These are phyloP conservation scores for Cystobasidium pallidum DNA, from an alignment of 1,284 basidiomycete genomes.

Conservation along the genomic window DNA sequence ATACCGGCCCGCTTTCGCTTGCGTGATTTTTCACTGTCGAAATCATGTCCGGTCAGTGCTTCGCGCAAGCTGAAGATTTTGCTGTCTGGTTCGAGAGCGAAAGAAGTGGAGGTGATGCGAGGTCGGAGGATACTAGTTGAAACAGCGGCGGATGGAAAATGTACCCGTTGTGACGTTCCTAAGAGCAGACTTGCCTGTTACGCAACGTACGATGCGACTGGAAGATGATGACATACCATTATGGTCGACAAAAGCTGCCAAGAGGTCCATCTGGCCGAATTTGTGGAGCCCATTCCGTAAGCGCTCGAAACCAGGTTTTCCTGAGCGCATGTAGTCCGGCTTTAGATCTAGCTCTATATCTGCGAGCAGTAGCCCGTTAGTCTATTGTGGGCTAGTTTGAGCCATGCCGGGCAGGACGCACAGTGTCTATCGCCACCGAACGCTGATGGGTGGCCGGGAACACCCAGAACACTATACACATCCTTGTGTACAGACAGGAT, in stretches of 20 bases:
- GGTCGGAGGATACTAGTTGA: background rate
- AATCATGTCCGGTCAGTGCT: background rate
- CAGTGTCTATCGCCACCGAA: conserved; percentile 22
- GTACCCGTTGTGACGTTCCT: background rate
- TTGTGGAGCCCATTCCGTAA: conserved; percentile 1
- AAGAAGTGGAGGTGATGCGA: background rate
- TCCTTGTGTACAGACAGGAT: conserved; percentile 22
- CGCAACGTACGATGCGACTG: background rate
- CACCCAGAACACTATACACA: conserved; percentile 21
- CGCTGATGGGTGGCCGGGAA: conserved; percentile 5
- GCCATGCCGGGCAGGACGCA: background rate
- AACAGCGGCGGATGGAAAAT: background rate
- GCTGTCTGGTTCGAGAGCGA: background rate
- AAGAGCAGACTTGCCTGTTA: background rate
- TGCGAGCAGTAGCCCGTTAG: background rate
- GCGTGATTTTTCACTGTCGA: background rate
- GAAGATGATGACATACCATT: conserved; percentile 14
- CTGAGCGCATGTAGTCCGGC: conserved; percentile 33
- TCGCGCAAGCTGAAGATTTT: background rate
- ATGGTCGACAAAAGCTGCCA: conserved; percentile 15
- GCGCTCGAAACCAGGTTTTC: conserved; percentile 37
- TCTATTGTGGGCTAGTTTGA: too few species aligned
- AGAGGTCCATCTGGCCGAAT: conserved; percentile 25
- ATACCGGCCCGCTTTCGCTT: conserved; percentile 5
- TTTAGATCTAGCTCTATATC: conserved; percentile 30